phyloP scores from a whole-genome alignment of 345 rosid species.

The Citrus reticulata region DNA sequence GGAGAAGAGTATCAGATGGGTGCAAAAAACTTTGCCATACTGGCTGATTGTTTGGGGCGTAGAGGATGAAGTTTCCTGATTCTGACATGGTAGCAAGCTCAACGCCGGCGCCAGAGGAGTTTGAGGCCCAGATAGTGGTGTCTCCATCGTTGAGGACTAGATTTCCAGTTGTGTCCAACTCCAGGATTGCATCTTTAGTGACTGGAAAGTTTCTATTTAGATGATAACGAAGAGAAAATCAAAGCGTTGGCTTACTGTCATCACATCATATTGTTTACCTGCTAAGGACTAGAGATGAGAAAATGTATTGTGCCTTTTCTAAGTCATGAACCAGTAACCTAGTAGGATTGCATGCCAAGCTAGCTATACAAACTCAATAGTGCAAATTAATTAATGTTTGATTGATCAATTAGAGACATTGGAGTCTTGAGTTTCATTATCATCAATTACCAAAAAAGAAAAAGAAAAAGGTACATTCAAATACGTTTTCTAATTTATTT shows the following conservation, averaged over 20 bases:
- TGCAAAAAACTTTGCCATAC: constrained; percentile 80
- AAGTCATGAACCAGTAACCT: constrained; percentile 6
- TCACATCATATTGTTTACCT: constrained; percentile 21
- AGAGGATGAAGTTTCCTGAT: constrained; percentile 79
- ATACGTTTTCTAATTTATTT: too few species aligned
- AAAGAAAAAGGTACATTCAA: too few species aligned
- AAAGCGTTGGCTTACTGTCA: constrained; percentile 22
- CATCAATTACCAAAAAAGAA: too few species aligned
- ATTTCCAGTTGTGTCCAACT: constrained; percentile 70
- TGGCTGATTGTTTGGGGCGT: constrained; percentile 26
- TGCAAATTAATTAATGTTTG: too few species aligned
- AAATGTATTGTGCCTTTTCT: background rate
- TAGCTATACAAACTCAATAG: too few species aligned
- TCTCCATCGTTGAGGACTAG: constrained; percentile 56
- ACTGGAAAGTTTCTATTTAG: constrained; percentile 77
- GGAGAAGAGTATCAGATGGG: constrained; percentile 84
- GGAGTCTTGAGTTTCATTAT: too few species aligned
- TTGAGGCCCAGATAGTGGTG: constrained; percentile 62
- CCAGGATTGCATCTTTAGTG: constrained; percentile 60
- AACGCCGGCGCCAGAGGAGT: constrained; percentile 58
- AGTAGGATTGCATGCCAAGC: background rate
- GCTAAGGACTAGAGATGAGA: constrained; percentile 17
- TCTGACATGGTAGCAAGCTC: constrained; percentile 59
- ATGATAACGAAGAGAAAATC: constrained; percentile 41
- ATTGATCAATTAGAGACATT: too few species aligned